Percentiles rank a stretch among this genome's conserved stretches.
Evolutionary conservation across 148 eudicot genomes (phyloP).

Genomic region (Camellia lanceoleosa): DNA sequence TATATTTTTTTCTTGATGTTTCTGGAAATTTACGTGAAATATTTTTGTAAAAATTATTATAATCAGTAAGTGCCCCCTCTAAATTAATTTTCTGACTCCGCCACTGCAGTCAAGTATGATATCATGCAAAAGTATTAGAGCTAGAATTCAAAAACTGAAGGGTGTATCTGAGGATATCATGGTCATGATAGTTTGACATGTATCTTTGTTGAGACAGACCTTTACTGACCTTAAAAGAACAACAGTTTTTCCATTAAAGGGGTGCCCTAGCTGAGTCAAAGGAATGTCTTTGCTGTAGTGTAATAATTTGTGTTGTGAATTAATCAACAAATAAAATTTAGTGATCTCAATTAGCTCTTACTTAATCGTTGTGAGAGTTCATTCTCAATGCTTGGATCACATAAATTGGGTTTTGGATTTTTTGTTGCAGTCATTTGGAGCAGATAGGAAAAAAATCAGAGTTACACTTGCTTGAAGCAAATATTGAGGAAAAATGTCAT

Average conservation of each 20-base stretch:
- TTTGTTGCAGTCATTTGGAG: conserved; percentile 71
- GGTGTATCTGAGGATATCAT: background rate
- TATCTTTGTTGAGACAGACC: background rate
- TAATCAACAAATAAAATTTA: background rate
- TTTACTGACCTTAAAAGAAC: background rate
- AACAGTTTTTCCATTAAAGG: background rate
- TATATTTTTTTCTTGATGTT: too few relatives aligned
- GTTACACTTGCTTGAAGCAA: conserved; percentile 57
- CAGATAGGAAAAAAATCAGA: conserved; percentile 82
- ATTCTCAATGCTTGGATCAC: background rate
- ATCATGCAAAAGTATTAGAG: background rate
- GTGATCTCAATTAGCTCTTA: background rate
- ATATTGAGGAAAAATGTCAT: background rate
- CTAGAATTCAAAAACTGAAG: background rate
- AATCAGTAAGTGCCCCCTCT: too few relatives aligned
- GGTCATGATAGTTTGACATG: background rate
- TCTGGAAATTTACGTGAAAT: too few relatives aligned
- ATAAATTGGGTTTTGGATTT: background rate
- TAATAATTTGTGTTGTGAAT: background rate
- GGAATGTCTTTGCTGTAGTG: background rate
- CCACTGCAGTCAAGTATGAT: background rate
- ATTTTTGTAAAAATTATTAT: too few relatives aligned
- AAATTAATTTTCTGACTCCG: too few relatives aligned
- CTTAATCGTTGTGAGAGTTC: background rate
- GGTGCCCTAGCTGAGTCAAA: background rate